Evolutionary conservation across 2,329 filamentous ascomycete species (phyloP), one percentile per base, ranked within the genome.

Genomic region (Magnaporthiopsis rhizophila): DNA sequence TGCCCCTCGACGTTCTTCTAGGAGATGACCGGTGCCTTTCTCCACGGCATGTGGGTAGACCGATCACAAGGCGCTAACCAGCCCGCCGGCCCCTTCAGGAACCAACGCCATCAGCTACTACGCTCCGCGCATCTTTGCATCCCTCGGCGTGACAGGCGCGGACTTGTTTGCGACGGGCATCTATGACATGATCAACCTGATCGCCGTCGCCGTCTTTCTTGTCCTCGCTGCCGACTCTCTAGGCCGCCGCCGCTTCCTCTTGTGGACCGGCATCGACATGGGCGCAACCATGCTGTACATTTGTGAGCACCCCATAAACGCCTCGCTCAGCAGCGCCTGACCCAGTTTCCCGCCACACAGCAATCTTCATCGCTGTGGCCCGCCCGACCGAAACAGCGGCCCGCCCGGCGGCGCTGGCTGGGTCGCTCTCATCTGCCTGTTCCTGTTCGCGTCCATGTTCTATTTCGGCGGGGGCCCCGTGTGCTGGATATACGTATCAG

Each of bases 401-500:
- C 76, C 78, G 1, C 69, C 69, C 1, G 77, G 79, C 1, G 78
- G 86, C 2, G 77, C 80, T 1, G 79, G 77, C 34, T 78, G 86
- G 26, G 83, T 83, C 21, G 76, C 80, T 32, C 72, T 86, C 5
- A 84, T 87, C 15, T 84, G 83, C 72, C 83, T 88, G 53, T 89
- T 86, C 73, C 76, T 88, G 28, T 88, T 88, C 68, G 85, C 85
- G 0, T 80, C 80, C 1, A 83, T 83, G 70, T 88, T 87, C 76
- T 82, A 85, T 66, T 81, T 82, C 67, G 81, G 81, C n/a, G 87
- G 85, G 85, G 85, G 85, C 0, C 83, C 84, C 1, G 84, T 86
- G 8, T 85, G 83, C 76, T 85, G 85, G 85, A 86, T 86, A 68
- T 69, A 67, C 68, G 81, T 86, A 12, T 83, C 81, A 1, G 86